Evolutionary conservation across 176 grass and related monocot species (phyloP), one percentile per base, ranked within the genome.

Genomic region (sorghum (Sorghum bicolor)): DNA sequence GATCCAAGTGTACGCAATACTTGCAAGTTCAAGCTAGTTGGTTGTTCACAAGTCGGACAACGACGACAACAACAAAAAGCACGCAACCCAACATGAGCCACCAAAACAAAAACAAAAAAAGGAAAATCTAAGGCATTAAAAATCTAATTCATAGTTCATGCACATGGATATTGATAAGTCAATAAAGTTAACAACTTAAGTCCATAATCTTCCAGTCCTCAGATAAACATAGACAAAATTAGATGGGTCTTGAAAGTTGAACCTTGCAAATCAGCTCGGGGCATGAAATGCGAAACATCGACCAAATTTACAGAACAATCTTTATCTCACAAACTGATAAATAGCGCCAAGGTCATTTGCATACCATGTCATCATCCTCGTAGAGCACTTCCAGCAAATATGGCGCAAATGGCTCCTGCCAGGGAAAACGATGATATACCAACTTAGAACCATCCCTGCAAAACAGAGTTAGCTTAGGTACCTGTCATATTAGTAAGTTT

Each of bases 291-390:
- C 50, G 1, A 80, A 24, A 67, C 8, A 26, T 19, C n/a, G 17
- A 25, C 39, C 20, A 14, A 63, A 81, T 85, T 55, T 65, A 25
- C 41, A 33, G 32, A 40, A 77, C 41, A 66, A 39, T 29, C 15
- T 70, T 43, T 17, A 22, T n/a, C 6, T 50, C 19, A 57, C 17
- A 68, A 26, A 64, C 52, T 65, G 33, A 72, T 48, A 61, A 64
- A 72, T 33, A 71, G 29, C 19, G 26, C 6, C 12, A 13, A 10
- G 19, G 16, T 78, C 25, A 74, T 44, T 72, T 72, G 34, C 82
- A 76, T 81, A 95, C 96, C 88, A 98, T 98, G 85, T 95, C 89
- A 70, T 94, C 82, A 83, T 98, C 96, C 88, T 98, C 96, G 15
- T 98, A 98, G 78, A 98, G 86, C 65, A 98, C 92, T 24, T 90